Evolutionary conservation across 1,139 yeast genomes (phyloP), one percentile per base, ranked within the genome.

Genomic region (Debaryomycetaceae sp.): DNA sequence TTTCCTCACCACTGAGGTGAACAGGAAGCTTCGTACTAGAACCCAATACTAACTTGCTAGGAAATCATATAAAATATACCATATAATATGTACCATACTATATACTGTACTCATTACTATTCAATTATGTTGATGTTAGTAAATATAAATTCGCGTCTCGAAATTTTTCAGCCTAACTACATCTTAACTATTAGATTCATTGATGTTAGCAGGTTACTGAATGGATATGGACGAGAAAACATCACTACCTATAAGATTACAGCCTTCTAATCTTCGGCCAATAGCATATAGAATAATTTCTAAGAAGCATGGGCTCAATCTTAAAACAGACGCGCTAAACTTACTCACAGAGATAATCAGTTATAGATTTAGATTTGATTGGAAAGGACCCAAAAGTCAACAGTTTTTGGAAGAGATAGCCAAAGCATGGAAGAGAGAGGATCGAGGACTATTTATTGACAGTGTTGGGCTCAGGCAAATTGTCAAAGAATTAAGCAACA

Each of bases 251-350:
- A 82, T 87, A 2, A 74, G 76, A 45, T 75, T 91, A 4, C 86
- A 81, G 42, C 88, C 96, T 0, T 78, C 92, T 0, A 87, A 87
- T 56, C 69, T 92, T 30, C 74, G 98, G 36, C 98, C 98, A 0
- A 67, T 91, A 36, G 98, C 97, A 0, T 92, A 91, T 59, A 71
- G 98, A 34, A 78, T 91, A 2, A 63, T 92, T 15, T 87, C 98
- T 3, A 92, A 89, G 62, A 92, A 92, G 56, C 92, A 89, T 59
- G 97, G 97, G 0, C 73, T 92, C 18, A 91, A 91, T 57, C 78
- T 92, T 47, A 89, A 92, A 53, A 82, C 96, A 0, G 84, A 87
- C 45, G 98, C 97, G 0, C 69, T 92, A 17, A 75, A 73, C 35
- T 75, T 77, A 1, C 67, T 94, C 36, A 87, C 97, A 0, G 82